phyloP scores from a whole-genome alignment of 2,329 filamentous ascomycete genomes.

The Sporothrix brunneoviolacea region DNA sequence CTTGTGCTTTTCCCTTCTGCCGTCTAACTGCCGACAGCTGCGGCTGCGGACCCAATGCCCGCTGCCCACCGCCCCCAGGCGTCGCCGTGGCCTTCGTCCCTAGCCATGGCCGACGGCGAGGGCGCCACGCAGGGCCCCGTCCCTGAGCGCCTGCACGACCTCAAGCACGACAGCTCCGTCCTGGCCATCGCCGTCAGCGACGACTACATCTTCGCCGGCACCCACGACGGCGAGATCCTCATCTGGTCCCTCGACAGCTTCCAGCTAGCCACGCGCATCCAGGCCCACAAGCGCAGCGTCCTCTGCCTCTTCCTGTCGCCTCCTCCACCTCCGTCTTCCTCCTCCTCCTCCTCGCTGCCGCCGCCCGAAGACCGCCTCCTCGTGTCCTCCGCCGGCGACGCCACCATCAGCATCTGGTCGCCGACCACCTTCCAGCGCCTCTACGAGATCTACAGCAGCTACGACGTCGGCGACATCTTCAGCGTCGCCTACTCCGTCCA shows the following conservation, averaged over 20 bases:
- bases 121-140: constrained; percentile 18
- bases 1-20: neutral
- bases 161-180: constrained; percentile 71
- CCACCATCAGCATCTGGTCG: constrained; percentile 91
- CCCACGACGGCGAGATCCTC: constrained; percentile 87
- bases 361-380: constrained; percentile 55
- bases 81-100: constrained; percentile 19
- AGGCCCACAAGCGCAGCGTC: constrained; percentile 87
- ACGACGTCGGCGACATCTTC: constrained; percentile 94
- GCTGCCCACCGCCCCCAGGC: constrained; percentile 3
- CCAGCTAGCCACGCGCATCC: constrained; percentile 68
- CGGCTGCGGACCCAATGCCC: constrained; percentile 15
- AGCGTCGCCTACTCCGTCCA: constrained; percentile 81
- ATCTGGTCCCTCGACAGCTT: constrained; percentile 88
- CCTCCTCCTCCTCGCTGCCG: constrained; percentile 43
- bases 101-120: constrained; percentile 16
- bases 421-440: constrained; percentile 67
- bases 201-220: constrained; percentile 80
- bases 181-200: constrained; percentile 77
- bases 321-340: constrained; percentile 49
- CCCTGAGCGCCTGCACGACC: constrained; percentile 66
- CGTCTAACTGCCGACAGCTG: neutral
- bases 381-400: constrained; percentile 89
- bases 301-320: constrained; percentile 73
- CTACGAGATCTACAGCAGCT: constrained; percentile 86